Conservation (phyloP, 495 filamentous ascomycete species). For the Tuber calosporum region DNA sequence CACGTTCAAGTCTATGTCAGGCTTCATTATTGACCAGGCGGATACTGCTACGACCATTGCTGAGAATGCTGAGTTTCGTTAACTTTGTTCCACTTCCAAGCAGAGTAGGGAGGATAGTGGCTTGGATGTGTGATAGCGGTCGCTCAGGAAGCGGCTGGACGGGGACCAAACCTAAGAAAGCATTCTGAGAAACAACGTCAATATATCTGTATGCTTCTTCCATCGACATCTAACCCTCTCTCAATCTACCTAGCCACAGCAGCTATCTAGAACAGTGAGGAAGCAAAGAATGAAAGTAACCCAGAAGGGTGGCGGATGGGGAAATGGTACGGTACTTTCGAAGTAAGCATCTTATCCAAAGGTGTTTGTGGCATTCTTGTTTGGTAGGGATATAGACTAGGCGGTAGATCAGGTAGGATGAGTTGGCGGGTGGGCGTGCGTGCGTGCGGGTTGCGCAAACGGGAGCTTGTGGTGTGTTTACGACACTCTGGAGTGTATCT, state of each 20-base stretch:
- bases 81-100: conserved; percentile 10
- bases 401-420: neutral
- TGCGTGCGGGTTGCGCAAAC: conserved; percentile 7
- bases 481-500: neutral
- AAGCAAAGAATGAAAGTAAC: neutral
- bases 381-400: neutral
- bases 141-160: neutral
- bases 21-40: conserved; percentile 75
- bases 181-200: conserved; percentile 45
- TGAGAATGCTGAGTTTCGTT: conserved; percentile 56
- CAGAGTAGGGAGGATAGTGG: neutral
- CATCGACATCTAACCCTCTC: neutral
- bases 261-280: neutral
- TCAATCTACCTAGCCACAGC: neutral
- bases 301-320: conserved; percentile 9
- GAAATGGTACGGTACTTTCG: conserved; percentile 52
- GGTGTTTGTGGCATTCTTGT: conserved; percentile 54
- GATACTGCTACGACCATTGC: conserved; percentile 78
- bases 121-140: neutral
- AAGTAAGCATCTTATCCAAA: conserved; percentile 69
- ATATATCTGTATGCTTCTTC: conserved; percentile 22
- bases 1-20: conserved; percentile 63
- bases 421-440: neutral
- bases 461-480: conserved; percentile 3
- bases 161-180: conserved; percentile 42